Evolutionary conservation across 352 stramenopile species (phyloP).

Genomic region (Pythium plurisporium): DNA sequence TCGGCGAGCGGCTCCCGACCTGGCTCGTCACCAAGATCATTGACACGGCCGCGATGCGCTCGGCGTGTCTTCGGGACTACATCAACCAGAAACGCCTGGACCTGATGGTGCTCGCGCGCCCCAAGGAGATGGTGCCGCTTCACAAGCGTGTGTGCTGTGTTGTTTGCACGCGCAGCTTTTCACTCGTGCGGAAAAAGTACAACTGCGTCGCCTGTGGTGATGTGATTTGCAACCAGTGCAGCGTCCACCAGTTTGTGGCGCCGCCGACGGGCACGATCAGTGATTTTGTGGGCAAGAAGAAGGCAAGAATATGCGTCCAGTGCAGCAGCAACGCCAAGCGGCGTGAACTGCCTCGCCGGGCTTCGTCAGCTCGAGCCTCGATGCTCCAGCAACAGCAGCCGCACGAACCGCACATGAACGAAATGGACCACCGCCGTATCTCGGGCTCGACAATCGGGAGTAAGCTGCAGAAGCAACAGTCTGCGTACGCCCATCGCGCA

Average conservation of each 20-base stretch:
- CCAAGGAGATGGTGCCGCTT: conserved; percentile 68
- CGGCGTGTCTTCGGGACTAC: conserved; percentile 69
- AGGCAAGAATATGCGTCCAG: conserved; percentile 71
- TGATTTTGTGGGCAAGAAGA: conserved; percentile 52
- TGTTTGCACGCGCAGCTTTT: conserved; percentile 81
- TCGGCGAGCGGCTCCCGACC: conserved; percentile 64
- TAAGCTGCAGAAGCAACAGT: conserved; percentile 10
- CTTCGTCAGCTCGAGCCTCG: conserved; percentile 14
- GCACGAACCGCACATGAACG: conserved; percentile 11
- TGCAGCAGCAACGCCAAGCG: conserved; percentile 64
- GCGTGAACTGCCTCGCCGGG: conserved; percentile 47
- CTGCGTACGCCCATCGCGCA: conserved; percentile 12
- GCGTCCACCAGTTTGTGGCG: conserved; percentile 69
- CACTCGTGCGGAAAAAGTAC: conserved; percentile 82
- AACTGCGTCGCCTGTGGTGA: conserved; percentile 78
- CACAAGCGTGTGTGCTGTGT: conserved; percentile 70
- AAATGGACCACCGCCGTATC: conserved; percentile 22
- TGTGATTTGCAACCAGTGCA: conserved; percentile 80
- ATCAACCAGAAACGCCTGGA: conserved; percentile 75
- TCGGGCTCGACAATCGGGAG: conserved; percentile 16
- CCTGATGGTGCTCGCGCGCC: conserved; percentile 57
- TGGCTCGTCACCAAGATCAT: conserved; percentile 85
- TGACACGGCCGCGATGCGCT: conserved; percentile 67
- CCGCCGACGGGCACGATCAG: conserved; percentile 34
- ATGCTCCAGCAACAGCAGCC: conserved; percentile 11